Evolutionary conservation across 2,329 filamentous ascomycete genomes (phyloP).

Genomic region (Lachnellula suecica): DNA sequence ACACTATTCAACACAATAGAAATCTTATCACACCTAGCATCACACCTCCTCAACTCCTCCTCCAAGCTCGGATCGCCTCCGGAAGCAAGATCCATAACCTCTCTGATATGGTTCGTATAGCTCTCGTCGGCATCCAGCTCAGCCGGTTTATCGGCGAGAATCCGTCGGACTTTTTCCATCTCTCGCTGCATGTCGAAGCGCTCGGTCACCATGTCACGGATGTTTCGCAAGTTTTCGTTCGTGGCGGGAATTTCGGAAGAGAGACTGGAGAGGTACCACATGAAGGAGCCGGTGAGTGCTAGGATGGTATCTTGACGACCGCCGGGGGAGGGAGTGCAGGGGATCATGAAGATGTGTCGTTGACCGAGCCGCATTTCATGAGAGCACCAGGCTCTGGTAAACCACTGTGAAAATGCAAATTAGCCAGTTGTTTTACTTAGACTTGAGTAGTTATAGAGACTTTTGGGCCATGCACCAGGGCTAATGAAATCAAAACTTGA

Average conservation of each 20-base stretch:
- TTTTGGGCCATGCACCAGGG: too few species aligned
- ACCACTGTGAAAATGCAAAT: conserved; percentile 4
- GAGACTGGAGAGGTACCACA: conserved; percentile 1
- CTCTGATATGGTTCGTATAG: neutral
- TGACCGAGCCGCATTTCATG: conserved; percentile 6
- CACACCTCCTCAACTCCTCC: neutral
- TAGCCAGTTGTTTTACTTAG: too few species aligned
- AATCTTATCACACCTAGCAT: conserved; percentile 9
- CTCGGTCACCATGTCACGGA: neutral
- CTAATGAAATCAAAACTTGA: too few species aligned
- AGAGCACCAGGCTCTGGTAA: conserved; percentile 9
- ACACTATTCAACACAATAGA: conserved; percentile 7
- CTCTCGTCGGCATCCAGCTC: neutral
- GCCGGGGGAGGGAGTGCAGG: neutral
- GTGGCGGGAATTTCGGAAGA: neutral
- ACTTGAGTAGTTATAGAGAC: too few species aligned
- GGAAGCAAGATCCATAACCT: conserved; percentile 1
- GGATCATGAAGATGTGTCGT: conserved; percentile 2
- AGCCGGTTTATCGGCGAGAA: neutral
- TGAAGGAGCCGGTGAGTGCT: neutral
- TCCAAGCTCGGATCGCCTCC: neutral
- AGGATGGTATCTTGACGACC: neutral
- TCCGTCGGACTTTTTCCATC: neutral
- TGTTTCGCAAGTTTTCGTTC: neutral
- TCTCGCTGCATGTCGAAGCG: neutral